phyloP scores from a whole-genome alignment of 306 rosid species.

The Malus fusca region DNA sequence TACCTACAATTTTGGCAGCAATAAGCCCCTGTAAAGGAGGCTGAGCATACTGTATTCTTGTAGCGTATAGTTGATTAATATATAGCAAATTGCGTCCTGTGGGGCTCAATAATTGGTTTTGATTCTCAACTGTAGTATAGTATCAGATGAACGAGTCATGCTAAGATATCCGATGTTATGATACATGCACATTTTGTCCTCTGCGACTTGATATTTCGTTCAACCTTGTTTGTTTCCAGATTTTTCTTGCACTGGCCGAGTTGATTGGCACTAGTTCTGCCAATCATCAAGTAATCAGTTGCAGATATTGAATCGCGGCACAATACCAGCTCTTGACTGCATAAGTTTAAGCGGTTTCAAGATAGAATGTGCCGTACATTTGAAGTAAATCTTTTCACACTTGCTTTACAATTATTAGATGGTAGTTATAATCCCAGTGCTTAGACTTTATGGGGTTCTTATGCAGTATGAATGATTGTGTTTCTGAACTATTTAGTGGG shows the following conservation, averaged over 20 bases:
- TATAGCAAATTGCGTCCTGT: not conserved
- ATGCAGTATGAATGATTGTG: not conserved
- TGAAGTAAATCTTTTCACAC: not conserved
- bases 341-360: conserved; percentile 41
- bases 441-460: not conserved
- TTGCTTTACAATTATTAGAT: not conserved
- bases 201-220: not conserved
- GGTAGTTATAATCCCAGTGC: not conserved
- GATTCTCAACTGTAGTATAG: not conserved
- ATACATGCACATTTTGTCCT: not conserved
- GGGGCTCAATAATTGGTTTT: not conserved
- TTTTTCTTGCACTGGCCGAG: conserved; percentile 66
- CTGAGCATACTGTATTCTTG: conserved; percentile 14
- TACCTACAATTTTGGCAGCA: conserved; percentile 15
- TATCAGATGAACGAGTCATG: not conserved
- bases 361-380: conserved; percentile 67
- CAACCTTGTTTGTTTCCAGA: not conserved
- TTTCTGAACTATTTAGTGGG: no score
- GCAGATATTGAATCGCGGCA: conserved; percentile 45
- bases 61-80: not conserved
- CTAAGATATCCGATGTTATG: not conserved
- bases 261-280: conserved; percentile 51
- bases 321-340: conserved; percentile 81
- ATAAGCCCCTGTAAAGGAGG: conserved; percentile 22
- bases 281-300: conserved; percentile 75